A percentile compares a stretch with the other conserved stretches of the same genome.
These are phyloP conservation scores for Achaetomium macrosporum DNA, from an alignment of 2,329 filamentous ascomycete species.

Conservation along the genomic window DNA sequence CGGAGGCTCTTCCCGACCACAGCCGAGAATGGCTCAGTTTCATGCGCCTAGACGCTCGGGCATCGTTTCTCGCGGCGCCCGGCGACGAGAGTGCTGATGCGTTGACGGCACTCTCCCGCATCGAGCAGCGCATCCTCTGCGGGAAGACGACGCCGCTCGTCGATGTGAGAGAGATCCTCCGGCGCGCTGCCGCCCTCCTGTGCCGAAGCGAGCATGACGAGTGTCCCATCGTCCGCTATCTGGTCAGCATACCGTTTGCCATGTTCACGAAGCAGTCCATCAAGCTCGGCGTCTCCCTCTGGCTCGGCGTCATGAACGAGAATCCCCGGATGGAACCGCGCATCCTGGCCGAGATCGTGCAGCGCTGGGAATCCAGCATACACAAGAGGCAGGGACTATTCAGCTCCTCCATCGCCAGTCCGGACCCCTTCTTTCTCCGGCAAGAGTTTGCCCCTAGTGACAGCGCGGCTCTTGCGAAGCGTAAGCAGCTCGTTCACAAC, in stretches of 20 bases:
- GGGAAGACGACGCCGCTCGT: conserved; percentile 64
- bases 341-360: conserved; percentile 77
- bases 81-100: conserved; percentile 53
- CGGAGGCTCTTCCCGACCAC: conserved; percentile 66
- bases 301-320: conserved; percentile 95
- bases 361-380: conserved; percentile 85
- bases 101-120: conserved; percentile 61
- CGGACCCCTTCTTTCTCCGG: conserved; percentile 84
- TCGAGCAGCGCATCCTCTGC: conserved; percentile 64
- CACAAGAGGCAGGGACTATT: conserved; percentile 76
- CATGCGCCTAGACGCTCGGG: conserved; percentile 48
- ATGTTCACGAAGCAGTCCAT: conserved; percentile 94
- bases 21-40: conserved; percentile 60
- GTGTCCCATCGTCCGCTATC: conserved; percentile 72
- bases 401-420: conserved; percentile 61
- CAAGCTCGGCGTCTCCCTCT: conserved; percentile 89
- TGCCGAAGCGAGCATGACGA: conserved; percentile 72
- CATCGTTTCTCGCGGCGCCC: conserved; percentile 47
- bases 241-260: conserved; percentile 88
- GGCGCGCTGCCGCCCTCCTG: conserved; percentile 77
- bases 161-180: conserved; percentile 74
- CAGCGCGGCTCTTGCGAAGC: conserved; percentile 64
- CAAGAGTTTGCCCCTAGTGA: conserved; percentile 93
- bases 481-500: conserved; percentile 74
- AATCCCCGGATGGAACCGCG: conserved; percentile 83